These are phyloP conservation scores for Camellia oleifera DNA, from an alignment of 179 eudicot genomes.

Conservation along the genomic window DNA sequence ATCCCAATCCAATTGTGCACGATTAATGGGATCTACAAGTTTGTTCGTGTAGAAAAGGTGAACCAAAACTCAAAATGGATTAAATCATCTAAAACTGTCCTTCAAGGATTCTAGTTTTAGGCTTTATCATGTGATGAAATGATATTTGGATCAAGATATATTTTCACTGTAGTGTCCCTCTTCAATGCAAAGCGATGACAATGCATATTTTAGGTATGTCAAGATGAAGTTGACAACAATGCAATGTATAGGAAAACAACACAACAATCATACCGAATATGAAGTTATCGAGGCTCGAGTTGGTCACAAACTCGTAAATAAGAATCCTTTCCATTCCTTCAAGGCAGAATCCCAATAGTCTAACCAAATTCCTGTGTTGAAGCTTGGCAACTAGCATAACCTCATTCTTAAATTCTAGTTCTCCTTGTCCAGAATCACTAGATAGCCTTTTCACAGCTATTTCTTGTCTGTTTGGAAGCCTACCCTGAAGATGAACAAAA, in stretches of 20 bases:
- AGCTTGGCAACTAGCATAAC: constrained; percentile 31
- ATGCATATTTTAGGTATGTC: too few relatives aligned
- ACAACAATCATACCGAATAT: constrained; percentile 24
- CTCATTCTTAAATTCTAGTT: constrained; percentile 40
- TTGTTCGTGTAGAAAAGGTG: background rate
- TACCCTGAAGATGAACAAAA: constrained; percentile 18
- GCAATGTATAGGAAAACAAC: too few relatives aligned
- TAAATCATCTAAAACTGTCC: background rate
- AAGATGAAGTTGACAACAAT: too few relatives aligned
- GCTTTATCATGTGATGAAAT: background rate
- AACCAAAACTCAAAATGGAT: background rate
- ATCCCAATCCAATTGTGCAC: constrained; percentile 23
- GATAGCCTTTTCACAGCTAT: constrained; percentile 45
- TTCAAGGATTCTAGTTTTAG: background rate
- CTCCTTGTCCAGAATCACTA: constrained; percentile 32
- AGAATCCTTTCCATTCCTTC: constrained; percentile 30
- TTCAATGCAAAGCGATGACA: too few relatives aligned
- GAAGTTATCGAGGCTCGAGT: constrained; percentile 34
- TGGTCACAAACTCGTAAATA: constrained; percentile 34
- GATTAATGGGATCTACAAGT: constrained; percentile 19
- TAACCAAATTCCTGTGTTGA: constrained; percentile 46
- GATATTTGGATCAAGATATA: background rate
- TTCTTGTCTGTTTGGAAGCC: constrained; percentile 20
- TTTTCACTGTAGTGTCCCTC: background rate
- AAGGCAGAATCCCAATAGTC: constrained; percentile 27